These are phyloP conservation scores for Yamadazyma sp. DNA, from an alignment of 805 yeast species.

Conservation along the genomic window DNA sequence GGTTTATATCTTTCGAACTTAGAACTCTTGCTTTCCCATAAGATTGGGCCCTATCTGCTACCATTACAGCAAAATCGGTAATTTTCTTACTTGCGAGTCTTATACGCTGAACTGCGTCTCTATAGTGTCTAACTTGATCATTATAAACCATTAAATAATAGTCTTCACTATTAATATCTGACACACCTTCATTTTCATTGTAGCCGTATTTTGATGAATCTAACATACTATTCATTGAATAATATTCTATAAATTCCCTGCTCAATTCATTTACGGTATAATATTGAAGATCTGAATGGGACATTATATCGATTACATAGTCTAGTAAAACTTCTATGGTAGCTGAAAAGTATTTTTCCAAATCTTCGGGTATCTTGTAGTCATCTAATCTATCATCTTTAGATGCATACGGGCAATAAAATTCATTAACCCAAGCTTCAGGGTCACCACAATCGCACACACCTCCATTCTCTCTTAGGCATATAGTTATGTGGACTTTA, in stretches of 20 bases:
- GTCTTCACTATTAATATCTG: constrained; percentile 39
- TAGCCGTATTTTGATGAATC: constrained; percentile 43
- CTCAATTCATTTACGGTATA: constrained; percentile 23
- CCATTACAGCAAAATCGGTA: constrained; percentile 66
- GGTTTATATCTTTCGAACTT: constrained; percentile 49
- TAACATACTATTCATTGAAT: constrained; percentile 30
- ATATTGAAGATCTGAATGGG: constrained; percentile 44
- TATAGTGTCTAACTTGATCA: constrained; percentile 72
- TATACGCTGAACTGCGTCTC: constrained; percentile 69
- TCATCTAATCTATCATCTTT: constrained; percentile 8
- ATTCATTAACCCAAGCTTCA: constrained; percentile 68
- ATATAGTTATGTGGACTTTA: constrained; percentile 59
- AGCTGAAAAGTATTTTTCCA: constrained; percentile 32
- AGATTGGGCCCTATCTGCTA: constrained; percentile 57
- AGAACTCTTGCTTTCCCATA: constrained; percentile 71
- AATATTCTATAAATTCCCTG: constrained; percentile 21
- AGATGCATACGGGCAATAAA: constrained; percentile 44
- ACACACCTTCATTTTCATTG: constrained; percentile 23
- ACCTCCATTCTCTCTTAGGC: constrained; percentile 70
- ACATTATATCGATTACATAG: constrained; percentile 59
- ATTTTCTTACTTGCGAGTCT: constrained; percentile 62
- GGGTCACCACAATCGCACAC: constrained; percentile 89
- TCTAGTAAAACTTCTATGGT: constrained; percentile 53
- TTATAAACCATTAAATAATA: constrained; percentile 67
- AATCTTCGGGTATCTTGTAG: constrained; percentile 39